These are phyloP conservation scores for Pyracantha coccinea DNA, from an alignment of 331 rosid genomes.

Conservation along the genomic window DNA sequence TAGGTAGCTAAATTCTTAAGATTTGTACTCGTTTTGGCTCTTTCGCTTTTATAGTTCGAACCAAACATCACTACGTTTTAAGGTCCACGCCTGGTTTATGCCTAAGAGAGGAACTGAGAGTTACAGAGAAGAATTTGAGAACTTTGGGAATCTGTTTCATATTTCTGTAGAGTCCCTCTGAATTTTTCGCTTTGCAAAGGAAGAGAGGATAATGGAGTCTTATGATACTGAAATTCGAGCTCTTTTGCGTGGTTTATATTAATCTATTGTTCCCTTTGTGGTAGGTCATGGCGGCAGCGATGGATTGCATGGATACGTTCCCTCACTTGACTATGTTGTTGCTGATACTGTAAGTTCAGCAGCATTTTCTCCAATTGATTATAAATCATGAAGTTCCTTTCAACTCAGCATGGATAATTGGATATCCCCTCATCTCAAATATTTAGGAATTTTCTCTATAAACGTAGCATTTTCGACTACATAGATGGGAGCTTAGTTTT, in stretches of 20 bases:
- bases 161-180: not conserved
- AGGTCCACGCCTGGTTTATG: not conserved
- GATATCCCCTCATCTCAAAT: not conserved
- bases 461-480: not conserved
- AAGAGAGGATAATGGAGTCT: not conserved
- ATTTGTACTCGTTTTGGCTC: not conserved
- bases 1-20: conserved; percentile 38
- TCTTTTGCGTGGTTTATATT: not conserved
- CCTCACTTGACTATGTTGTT: conserved; percentile 92
- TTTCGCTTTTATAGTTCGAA: not conserved
- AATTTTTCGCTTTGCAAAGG: not conserved
- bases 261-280: conserved; percentile 1
- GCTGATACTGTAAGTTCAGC: conserved; percentile 79
- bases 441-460: not conserved
- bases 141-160: not conserved
- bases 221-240: not conserved
- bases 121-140: not conserved
- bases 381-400: not conserved
- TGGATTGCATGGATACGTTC: conserved; percentile 97
- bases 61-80: not conserved
- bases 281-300: conserved; percentile 98
- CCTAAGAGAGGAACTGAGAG: not conserved
- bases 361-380: not conserved
- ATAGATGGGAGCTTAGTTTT: not conserved
- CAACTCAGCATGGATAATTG: no score